A percentile compares a stretch with the other conserved stretches of the same genome.
phyloP scores from a whole-genome alignment of 1,284 basidiomycete species.

The Irpex sp. region DNA sequence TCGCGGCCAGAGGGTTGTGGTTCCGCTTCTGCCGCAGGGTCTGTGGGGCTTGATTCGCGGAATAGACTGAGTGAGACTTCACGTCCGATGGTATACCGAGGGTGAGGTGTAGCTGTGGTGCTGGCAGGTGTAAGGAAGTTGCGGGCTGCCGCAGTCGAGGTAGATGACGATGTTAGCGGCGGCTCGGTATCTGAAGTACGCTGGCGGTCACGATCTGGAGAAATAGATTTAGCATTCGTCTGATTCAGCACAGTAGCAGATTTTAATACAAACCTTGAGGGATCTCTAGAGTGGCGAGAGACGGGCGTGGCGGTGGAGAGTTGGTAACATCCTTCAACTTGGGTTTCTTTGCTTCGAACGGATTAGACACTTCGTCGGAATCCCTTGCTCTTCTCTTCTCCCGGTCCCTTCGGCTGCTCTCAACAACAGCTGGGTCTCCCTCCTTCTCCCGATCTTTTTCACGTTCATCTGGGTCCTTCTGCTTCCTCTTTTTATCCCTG shows the following conservation, averaged over 20 bases:
- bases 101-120: slow-evolving; percentile 30
- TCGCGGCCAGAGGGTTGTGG: slow-evolving; percentile 46
- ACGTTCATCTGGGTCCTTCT: slow-evolving; percentile 19
- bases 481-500: slow-evolving; percentile 34
- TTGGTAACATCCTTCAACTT: slow-evolving; percentile 68
- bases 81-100: slow-evolving; percentile 26
- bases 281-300: slow-evolving; percentile 35
- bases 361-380: slow-evolving; percentile 33
- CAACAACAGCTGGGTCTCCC: slow-evolving; percentile 24
- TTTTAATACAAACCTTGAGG: slow-evolving; percentile 23
- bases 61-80: slow-evolving; percentile 30
- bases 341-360: slow-evolving; percentile 35
- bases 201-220: slow-evolving; percentile 37
- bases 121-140: slow-evolving; percentile 28
- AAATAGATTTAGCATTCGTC: not conserved
- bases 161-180: slow-evolving; percentile 25
- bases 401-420: slow-evolving; percentile 27
- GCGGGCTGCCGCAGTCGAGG: slow-evolving; percentile 31
- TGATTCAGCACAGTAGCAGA: not conserved
- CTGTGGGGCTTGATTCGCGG: slow-evolving; percentile 46
- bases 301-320: slow-evolving; percentile 36
- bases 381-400: slow-evolving; percentile 35
- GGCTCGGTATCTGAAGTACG: slow-evolving; percentile 34
- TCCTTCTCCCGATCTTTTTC: slow-evolving; percentile 22
- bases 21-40: slow-evolving; percentile 32